A percentile compares a stretch with the other conserved stretches of the same genome.
These are phyloP conservation scores for Cydonia oblonga DNA, from an alignment of 331 rosid genomes.

Conservation along the genomic window DNA sequence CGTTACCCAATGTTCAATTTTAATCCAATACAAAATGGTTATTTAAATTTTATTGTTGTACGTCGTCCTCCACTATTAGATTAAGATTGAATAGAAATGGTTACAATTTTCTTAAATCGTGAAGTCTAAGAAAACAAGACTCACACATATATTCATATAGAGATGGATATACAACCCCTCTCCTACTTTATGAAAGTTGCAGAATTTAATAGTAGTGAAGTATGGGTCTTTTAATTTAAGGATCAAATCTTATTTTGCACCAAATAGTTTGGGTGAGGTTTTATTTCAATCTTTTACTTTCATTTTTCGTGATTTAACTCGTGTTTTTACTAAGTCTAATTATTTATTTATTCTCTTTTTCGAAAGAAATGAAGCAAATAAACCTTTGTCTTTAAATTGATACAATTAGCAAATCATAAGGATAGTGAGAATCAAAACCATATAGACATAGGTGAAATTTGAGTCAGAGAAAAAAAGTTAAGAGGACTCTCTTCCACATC, in stretches of 20 bases:
- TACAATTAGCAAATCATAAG: not conserved
- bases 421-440: not conserved
- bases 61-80: not conserved
- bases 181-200: constrained; percentile 17
- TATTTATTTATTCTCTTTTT: too few species aligned
- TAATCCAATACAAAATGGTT: too few species aligned
- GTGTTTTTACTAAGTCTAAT: not conserved
- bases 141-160: too few species aligned
- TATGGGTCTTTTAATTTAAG: too few species aligned
- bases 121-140: too few species aligned
- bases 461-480: too few species aligned
- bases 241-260: too few species aligned
- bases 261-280: too few species aligned
- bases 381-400: too few species aligned
- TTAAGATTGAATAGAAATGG: too few species aligned
- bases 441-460: not conserved
- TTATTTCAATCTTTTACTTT: not conserved
- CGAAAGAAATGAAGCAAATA: not conserved
- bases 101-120: too few species aligned
- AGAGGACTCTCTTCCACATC: accelerated
- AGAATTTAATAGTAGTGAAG: constrained; percentile 9
- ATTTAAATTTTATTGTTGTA: not conserved
- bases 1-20: too few species aligned
- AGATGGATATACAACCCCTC: not conserved
- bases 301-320: not conserved